Evolutionary conservation across 352 stramenopile genomes (phyloP).

Genomic region (Phytophthora pini): DNA sequence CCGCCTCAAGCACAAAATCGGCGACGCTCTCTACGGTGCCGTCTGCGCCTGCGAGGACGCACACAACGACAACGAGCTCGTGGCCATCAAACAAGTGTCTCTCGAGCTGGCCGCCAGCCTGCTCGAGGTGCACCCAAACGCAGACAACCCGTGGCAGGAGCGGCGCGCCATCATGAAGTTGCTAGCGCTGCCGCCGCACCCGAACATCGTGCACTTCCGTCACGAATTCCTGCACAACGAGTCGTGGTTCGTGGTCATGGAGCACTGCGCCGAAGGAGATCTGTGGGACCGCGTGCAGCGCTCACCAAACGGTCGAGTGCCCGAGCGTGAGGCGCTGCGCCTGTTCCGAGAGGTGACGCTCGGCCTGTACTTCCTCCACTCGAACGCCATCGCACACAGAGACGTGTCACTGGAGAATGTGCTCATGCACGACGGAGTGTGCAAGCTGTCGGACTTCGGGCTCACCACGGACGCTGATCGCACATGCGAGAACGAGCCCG

Average conservation of each 20-base stretch:
- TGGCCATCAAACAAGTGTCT: conserved; percentile 3
- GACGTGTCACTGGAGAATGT: conserved; percentile 71
- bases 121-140: conserved; percentile 26
- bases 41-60: conserved; percentile 26
- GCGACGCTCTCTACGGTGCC: background rate
- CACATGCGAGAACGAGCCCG: conserved; percentile 25
- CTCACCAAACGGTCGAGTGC: conserved; percentile 25
- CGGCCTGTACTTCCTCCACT: conserved; percentile 50
- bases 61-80: conserved; percentile 1
- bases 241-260: conserved; percentile 59
- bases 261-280: conserved; percentile 57
- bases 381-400: conserved; percentile 53
- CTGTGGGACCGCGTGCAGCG: conserved; percentile 40
- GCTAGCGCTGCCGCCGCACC: conserved; percentile 30
- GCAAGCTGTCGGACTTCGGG: conserved; percentile 68
- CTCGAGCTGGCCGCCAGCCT: conserved; percentile 27
- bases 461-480: conserved; percentile 37
- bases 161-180: conserved; percentile 25
- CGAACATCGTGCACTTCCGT: conserved; percentile 48
- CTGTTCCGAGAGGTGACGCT: conserved; percentile 38
- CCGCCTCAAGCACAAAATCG: background rate
- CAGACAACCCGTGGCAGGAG: conserved; percentile 55
- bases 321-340: conserved; percentile 23
- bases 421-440: conserved; percentile 29
- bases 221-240: conserved; percentile 51